phyloP scores from a whole-genome alignment of 1,139 yeast genomes.

The Saccharomyces hybrid region DNA sequence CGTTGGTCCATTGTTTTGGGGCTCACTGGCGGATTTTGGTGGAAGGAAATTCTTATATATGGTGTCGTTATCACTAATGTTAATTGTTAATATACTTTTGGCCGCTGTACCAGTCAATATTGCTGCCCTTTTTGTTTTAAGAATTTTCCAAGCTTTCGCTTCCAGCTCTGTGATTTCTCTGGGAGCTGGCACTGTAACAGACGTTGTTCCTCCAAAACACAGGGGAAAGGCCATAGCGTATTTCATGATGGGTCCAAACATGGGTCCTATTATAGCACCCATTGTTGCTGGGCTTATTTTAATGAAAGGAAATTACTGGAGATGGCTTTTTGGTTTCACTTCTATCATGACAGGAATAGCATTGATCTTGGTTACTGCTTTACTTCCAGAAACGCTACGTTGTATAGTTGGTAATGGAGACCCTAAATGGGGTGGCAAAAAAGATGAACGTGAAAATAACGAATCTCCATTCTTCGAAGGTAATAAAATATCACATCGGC shows the following conservation, averaged over 20 bases:
- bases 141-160: constrained; percentile 49
- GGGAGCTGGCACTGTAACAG: constrained; percentile 53
- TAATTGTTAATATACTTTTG: constrained; percentile 42
- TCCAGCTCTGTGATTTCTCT: constrained; percentile 48
- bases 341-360: constrained; percentile 40
- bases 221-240: constrained; percentile 47
- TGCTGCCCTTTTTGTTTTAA: constrained; percentile 36
- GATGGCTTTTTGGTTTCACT: constrained; percentile 52
- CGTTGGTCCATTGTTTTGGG: constrained; percentile 50
- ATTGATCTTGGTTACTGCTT: constrained; percentile 36
- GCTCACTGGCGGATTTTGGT: constrained; percentile 48
- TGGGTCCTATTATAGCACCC: constrained; percentile 54
- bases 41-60: constrained; percentile 49
- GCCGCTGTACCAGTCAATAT: constrained; percentile 45
- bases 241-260: constrained; percentile 54
- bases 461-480: neutral
- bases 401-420: constrained; percentile 51
- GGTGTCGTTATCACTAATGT: constrained; percentile 39
- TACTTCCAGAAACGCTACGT: constrained; percentile 50
- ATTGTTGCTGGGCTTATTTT: constrained; percentile 38
- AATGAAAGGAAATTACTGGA: constrained; percentile 40
- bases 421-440: constrained; percentile 20
- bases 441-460: constrained; percentile 7
- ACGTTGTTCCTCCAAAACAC: constrained; percentile 40
- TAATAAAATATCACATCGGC: constrained; percentile 11